Evolutionary conservation across 2,329 filamentous ascomycete species (phyloP).

Genomic region (Cladosporium sp.): DNA sequence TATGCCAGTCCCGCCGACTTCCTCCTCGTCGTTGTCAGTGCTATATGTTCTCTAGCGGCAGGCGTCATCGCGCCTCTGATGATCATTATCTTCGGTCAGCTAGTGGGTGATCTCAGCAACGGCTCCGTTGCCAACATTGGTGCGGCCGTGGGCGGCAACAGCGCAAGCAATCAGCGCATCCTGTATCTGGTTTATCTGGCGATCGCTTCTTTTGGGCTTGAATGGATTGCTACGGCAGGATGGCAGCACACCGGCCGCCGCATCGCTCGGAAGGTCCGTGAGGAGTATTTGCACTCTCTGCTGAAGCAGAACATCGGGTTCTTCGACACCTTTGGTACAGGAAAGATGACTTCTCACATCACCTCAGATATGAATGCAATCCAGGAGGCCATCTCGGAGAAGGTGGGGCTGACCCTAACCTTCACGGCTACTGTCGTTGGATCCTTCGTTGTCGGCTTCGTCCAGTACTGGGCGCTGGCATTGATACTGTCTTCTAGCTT

Average conservation of each 20-base stretch:
- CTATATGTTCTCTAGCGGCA: constrained; percentile 33
- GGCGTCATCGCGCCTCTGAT: constrained; percentile 37
- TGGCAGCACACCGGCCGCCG: constrained; percentile 46
- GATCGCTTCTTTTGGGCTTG: constrained; percentile 39
- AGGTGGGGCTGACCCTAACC: constrained; percentile 42
- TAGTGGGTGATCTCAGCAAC: constrained; percentile 38
- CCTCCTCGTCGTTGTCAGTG: constrained; percentile 20
- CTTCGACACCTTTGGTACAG: constrained; percentile 47
- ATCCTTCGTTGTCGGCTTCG: constrained; percentile 40
- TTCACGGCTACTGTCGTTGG: constrained; percentile 42
- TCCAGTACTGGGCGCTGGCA: constrained; percentile 70
- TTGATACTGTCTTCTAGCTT: constrained; percentile 76
- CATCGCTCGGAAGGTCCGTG: constrained; percentile 42
- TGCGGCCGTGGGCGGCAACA: constrained; percentile 25
- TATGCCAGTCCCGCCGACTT: neutral
- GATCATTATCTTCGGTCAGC: constrained; percentile 39
- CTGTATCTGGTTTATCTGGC: constrained; percentile 40
- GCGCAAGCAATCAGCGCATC: constrained; percentile 36
- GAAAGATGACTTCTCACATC: constrained; percentile 44
- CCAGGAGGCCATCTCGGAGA: constrained; percentile 40
- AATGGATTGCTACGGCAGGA: constrained; percentile 41
- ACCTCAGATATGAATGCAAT: constrained; percentile 42
- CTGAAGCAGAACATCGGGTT: constrained; percentile 48
- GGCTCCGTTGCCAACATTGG: constrained; percentile 44
- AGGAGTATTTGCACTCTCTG: constrained; percentile 41